These are phyloP conservation scores for Ganoderma multipileum DNA, from an alignment of 1,284 basidiomycete genomes.

Conservation along the genomic window DNA sequence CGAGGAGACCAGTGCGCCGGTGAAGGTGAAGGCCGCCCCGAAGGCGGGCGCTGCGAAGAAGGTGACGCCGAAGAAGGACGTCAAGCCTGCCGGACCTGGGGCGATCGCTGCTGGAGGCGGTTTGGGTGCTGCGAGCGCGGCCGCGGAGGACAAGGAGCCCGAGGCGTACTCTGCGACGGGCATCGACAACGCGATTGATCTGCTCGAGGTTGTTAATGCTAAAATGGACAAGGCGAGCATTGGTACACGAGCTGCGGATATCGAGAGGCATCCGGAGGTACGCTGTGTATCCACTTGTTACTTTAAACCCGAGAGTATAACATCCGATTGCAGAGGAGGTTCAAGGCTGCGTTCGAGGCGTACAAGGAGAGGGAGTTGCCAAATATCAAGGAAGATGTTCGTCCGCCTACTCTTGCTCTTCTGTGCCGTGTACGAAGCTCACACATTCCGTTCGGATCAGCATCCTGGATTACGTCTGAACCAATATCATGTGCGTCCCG, in stretches of 20 bases:
- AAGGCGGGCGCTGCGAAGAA: slow-evolving; percentile 72
- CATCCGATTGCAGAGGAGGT: slow-evolving; percentile 65
- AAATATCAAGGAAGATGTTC: slow-evolving; percentile 74
- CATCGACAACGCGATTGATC: slow-evolving; percentile 91
- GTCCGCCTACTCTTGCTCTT: slow-evolving; percentile 28
- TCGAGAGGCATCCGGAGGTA: slow-evolving; percentile 96
- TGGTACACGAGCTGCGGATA: slow-evolving; percentile 81
- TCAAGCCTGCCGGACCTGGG: slow-evolving; percentile 74
- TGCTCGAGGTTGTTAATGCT: slow-evolving; percentile 88
- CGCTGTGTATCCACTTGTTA: slow-evolving; percentile 34
- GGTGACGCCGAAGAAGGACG: slow-evolving; percentile 38
- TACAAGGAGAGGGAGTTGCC: slow-evolving; percentile 92
- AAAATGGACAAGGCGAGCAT: slow-evolving; percentile 93
- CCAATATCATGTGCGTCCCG: slow-evolving; percentile 74
- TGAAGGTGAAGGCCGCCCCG: slow-evolving; percentile 70
- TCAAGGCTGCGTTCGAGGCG: slow-evolving; percentile 93
- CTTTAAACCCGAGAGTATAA: slow-evolving; percentile 6
- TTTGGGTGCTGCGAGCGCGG: slow-evolving; percentile 38
- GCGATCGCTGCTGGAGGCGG: slow-evolving; percentile 79
- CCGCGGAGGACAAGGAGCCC: slow-evolving; percentile 46
- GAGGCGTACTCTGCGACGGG: slow-evolving; percentile 86
- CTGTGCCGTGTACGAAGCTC: not conserved
- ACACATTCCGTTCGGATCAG: slow-evolving; percentile 40
- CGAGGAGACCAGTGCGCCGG: slow-evolving; percentile 74
- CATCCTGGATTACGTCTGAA: slow-evolving; percentile 85